phyloP scores from a whole-genome alignment of 805 yeast genomes.

The Barnettozyma pratensis region DNA sequence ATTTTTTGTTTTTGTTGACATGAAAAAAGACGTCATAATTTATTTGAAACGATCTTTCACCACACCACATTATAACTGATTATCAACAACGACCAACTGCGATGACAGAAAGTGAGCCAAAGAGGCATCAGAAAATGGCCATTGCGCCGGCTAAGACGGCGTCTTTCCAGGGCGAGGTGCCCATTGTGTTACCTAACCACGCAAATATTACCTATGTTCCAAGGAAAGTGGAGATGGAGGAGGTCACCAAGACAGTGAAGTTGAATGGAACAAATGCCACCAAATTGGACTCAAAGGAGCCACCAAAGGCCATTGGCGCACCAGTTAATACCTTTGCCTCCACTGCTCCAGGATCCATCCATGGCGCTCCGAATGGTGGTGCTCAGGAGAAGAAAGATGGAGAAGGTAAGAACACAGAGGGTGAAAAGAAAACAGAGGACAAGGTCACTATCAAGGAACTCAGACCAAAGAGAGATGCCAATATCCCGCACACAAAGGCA shows the following conservation, averaged over 20 bases:
- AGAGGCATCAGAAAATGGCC: neutral
- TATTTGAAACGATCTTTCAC: no score
- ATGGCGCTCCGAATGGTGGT: no score
- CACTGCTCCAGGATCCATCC: no score
- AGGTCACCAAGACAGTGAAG: neutral
- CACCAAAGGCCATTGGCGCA: neutral
- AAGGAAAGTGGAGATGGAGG: conserved; percentile 1
- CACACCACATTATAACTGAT: no score
- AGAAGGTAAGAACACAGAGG: no score
- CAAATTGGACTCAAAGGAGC: neutral
- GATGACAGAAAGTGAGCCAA: neutral
- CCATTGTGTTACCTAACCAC: neutral
- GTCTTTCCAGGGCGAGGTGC: neutral
- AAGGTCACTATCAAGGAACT: neutral
- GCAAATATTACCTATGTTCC: conserved; percentile 2
- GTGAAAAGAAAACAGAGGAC: neutral
- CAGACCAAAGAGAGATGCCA: conserved; percentile 2
- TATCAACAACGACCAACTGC: no score
- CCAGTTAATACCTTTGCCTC: no score
- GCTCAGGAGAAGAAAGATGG: no score
- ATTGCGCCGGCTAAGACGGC: neutral
- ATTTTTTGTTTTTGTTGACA: no score
- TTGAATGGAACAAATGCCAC: neutral
- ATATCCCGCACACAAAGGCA: conserved; percentile 2
- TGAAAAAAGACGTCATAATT: no score